Base-by-base conservation (phyloP, 2,329 filamentous ascomycete genomes). In the Lachnellula suecica region DNA sequence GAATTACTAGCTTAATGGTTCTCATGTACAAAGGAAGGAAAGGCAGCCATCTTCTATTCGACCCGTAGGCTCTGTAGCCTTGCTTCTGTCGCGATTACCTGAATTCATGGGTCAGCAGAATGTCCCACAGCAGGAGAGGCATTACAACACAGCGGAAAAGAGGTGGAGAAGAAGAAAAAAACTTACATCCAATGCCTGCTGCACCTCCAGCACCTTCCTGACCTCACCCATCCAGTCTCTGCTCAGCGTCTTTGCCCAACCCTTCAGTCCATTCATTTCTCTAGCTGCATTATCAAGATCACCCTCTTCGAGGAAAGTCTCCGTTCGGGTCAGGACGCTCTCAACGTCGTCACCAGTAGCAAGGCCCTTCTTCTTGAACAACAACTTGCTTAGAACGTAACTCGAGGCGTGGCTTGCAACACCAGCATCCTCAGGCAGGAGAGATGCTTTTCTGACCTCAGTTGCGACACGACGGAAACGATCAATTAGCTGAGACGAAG, bases 201-300 rank as follows among this genome's bases (percentile, higher is more conserved):
- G 87, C 59, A 97, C 94, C 75, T 99, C 94, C 66, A 99, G 77
- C 59, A 96, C 90, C 74, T 91, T 88, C 69, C 94, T 84, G 57
- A 91, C 89, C 78, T 99, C 94, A 47, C 80, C 81, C 62, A 99
- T 74, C 94, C 94, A 99, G 72, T 99, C 94, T 66, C 88, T 85
- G 72, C 90, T 95, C 68, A 99, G 74, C 37, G 92, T 93, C 79
- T 94, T 96, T 44, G 93, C 92, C 94, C 94, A 99, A 23, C 94
- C 94, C 56, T 87, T 82, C 43, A 99, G 78, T 2, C 85, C 83
- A 69, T 97, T 99, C 87, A 99, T 94, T 75, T 99, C 94, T 59
- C 94, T 81, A 13, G 94, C 92, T 2, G 94, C 94, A 48, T 82
- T 86, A 70, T 99, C 94, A 51, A 99, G 74, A 66, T 97, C 87